Base-by-base conservation (phyloP, 2,329 filamentous ascomycete genomes). In the Cyphellophora europaea region DNA sequence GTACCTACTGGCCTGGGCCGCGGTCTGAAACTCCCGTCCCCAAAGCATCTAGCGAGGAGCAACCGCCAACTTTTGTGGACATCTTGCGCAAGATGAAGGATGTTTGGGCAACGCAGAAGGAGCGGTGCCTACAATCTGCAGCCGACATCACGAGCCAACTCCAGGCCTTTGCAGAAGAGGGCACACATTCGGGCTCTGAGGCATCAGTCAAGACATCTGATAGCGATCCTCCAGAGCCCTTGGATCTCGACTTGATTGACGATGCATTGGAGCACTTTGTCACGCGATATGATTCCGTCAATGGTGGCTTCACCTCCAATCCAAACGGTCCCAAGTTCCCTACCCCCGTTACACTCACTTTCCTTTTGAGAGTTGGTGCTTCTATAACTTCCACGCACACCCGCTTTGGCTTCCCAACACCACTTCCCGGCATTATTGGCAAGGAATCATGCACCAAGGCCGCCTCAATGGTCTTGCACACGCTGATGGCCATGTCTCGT, bases 1-100 rank as follows among this genome's bases (percentile, higher is more conserved):
- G 89, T 15, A 95, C 89, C 6, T 96, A 95, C 59, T 96, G 87
- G 83, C 86, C 88, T 3, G 84, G 83, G 1, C 84, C 87, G 0
- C 25, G 34, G 5, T 79, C 77, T 32, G 74, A 77, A 4, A 55
- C 55, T 5, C 63, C 59, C 15, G 53, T 62, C 6, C 58, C 58
- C 1, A 58, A 59, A n/a, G 50, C 47, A 11, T 50, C 52, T 5
- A 50, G 49, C 13, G 52, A 57, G 4, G 59, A 69, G 30, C 75
- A 77, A 30, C 74, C 79, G 4, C 71, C 84, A n/a, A 79, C 84
- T 27, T 94, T 95, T 49, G 66, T 93, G 27, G 77, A 80, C 13
- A 86, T 96, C 19, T 58, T 95, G 33, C 70, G 81, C 49, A 95
- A 93, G 59, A 72, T 96, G 28, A 66, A 67, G 6, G 65, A 71